Evolutionary conservation across 768 basidiomycete genomes (phyloP), one percentile per base, ranked within the genome.

Genomic region (Pholiota microspora): DNA sequence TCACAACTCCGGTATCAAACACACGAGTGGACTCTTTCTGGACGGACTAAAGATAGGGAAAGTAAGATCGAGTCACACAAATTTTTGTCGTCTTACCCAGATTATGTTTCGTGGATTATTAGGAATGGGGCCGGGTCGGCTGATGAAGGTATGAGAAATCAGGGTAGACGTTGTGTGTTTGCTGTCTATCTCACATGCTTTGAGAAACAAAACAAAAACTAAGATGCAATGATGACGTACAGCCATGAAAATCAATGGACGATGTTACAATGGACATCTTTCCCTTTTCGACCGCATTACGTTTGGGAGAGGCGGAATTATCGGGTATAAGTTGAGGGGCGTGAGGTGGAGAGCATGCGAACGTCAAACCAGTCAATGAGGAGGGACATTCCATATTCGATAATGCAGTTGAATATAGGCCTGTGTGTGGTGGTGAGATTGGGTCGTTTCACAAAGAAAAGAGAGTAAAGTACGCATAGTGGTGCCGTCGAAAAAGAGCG

Each of bases 231-330:
- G 27, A 18, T 32, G 32, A 57, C 81, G 58, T 66, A 89, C 88
- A 85, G 55, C 85, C 78, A 45, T 76, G 77, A 45, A 85, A 83
- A 54, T 88, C 78, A n/a, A 86, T 66, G 56, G 76, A 82, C 47
- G 73, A 78, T 18, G 77, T 74, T 8, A 78, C 73, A 5, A 90
- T 66, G 59, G 79, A 81, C 8, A 82, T 66, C 35, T 55, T 71
- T 21, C 61, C 69, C 21, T 46, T 69, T 52, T 65, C 73, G 16
- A 9, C 50, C 46, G 25, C 44, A 53, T 36, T 60, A 56, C 55
- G 53, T 54, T 53, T 59, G 36, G 31, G 58, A 57, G 51, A 54
- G 49, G 55, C 29, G 42, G 57, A 61, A 13, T 59, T 63, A 36
- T 60, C 57, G 24, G 66, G n/a, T 54, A 62, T 59, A 48, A 67